Conservation (phyloP, 345 rosid genomes). For the Boechera retrofracta region DNA sequence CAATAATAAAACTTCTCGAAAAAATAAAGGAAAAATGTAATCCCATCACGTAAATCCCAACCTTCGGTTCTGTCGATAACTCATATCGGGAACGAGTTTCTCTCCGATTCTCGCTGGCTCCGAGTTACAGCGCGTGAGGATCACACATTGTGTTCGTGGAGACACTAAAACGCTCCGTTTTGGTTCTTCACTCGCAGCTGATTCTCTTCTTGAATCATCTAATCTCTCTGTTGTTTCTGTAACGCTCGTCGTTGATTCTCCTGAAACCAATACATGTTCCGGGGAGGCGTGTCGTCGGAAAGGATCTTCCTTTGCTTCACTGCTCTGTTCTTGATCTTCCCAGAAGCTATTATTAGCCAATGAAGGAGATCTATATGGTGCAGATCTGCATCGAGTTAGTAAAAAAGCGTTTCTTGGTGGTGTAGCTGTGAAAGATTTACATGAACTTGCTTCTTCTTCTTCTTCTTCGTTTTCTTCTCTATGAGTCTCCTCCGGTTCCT, state of each 20-base stretch:
- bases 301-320: constrained; percentile 26
- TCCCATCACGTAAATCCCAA: constrained; percentile 63
- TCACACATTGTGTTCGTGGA: constrained; percentile 42
- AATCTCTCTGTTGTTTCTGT: constrained; percentile 43
- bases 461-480: constrained; percentile 23
- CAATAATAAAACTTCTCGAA: constrained; percentile 7
- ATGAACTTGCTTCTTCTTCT: constrained; percentile 43
- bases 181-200: constrained; percentile 31
- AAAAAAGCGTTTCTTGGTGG: constrained; percentile 53
- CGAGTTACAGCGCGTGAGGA: constrained; percentile 81
- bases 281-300: constrained; percentile 38
- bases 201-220: constrained; percentile 41
- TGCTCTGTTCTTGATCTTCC: constrained; percentile 42
- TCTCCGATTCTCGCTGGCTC: constrained; percentile 79
- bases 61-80: constrained; percentile 50
- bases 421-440: constrained; percentile 44
- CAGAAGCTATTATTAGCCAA: constrained; percentile 58
- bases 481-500: constrained; percentile 20
- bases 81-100: constrained; percentile 55
- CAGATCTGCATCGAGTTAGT: constrained; percentile 84
- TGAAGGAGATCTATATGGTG: constrained; percentile 80
- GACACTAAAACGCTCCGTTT: constrained; percentile 38
- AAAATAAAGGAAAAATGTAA: constrained; percentile 23
- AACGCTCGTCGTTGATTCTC: constrained; percentile 35
- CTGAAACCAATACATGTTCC: constrained; percentile 41